Evolutionary conservation across 2,329 filamentous ascomycete species (phyloP).

Genomic region (Pseudomassariella vexata): DNA sequence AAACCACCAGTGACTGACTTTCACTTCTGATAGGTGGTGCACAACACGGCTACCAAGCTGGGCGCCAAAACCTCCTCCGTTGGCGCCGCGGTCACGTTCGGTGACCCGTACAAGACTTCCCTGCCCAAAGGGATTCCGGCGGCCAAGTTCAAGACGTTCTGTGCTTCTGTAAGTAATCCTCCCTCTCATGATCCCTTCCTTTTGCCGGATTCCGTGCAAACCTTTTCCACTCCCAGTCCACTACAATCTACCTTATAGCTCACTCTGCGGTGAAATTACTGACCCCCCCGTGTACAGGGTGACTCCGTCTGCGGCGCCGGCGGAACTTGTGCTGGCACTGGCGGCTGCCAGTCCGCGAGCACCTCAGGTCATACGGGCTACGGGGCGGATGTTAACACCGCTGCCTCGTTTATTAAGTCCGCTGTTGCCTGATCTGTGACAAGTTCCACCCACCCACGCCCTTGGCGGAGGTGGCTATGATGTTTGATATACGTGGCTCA

Average conservation of each 20-base stretch:
- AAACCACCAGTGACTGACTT: too few relatives aligned
- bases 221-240: too few relatives aligned
- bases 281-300: too few relatives aligned
- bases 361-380: slow-evolving; percentile 9
- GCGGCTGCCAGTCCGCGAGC: slow-evolving; percentile 7
- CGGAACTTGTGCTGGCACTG: slow-evolving; percentile 4
- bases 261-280: too few relatives aligned
- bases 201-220: neutral
- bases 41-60: slow-evolving; percentile 5
- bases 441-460: too few relatives aligned
- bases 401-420: slow-evolving; percentile 10
- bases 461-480: too few relatives aligned
- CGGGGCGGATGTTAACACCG: slow-evolving; percentile 7
- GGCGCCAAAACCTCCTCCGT: neutral
- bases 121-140: slow-evolving; percentile 2
- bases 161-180: slow-evolving; percentile 5
- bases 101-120: slow-evolving; percentile 5
- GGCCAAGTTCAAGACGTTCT: slow-evolving; percentile 9
- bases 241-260: too few relatives aligned
- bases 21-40: too few relatives aligned
- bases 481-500: too few relatives aligned
- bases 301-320: slow-evolving; percentile 7
- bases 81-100: slow-evolving; percentile 6
- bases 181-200: neutral
- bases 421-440: too few relatives aligned